A percentile compares a stretch with the other conserved stretches of the same genome.
phyloP scores from a whole-genome alignment of 495 filamentous ascomycete genomes.

The Terfezia claveryi region DNA sequence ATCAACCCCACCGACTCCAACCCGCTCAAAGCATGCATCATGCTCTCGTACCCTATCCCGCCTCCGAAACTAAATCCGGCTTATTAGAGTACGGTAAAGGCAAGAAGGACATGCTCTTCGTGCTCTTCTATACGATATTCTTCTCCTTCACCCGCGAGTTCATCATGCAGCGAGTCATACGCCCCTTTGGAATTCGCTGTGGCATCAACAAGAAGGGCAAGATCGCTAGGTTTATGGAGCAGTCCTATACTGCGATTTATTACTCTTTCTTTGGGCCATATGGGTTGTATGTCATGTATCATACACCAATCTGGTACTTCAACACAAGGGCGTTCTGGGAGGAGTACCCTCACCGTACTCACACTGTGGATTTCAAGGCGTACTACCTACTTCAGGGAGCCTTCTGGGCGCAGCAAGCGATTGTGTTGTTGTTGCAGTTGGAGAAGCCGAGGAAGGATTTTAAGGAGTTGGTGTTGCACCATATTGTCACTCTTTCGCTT shows the following conservation, averaged over 20 bases:
- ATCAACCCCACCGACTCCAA: constrained; percentile 64
- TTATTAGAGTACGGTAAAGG: constrained; percentile 76
- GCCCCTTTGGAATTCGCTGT: constrained; percentile 46
- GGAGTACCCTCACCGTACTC: constrained; percentile 66
- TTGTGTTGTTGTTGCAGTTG: constrained; percentile 69
- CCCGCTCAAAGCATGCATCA: constrained; percentile 67
- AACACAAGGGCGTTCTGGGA: constrained; percentile 82
- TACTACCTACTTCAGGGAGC: constrained; percentile 91
- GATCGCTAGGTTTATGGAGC: constrained; percentile 88
- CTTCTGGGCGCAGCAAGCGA: constrained; percentile 90
- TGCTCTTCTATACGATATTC: constrained; percentile 73
- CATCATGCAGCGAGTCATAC: constrained; percentile 79
- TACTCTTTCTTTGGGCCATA: constrained; percentile 67
- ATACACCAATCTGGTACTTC: constrained; percentile 93
- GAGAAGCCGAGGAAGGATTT: constrained; percentile 96
- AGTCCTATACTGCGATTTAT: constrained; percentile 92
- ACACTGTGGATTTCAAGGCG: constrained; percentile 75
- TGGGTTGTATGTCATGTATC: constrained; percentile 80
- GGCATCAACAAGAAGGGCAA: constrained; percentile 58
- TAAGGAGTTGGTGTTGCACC: constrained; percentile 82
- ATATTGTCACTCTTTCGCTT: constrained; percentile 75
- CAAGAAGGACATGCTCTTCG: constrained; percentile 59
- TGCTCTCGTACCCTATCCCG: constrained; percentile 73
- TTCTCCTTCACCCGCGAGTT: constrained; percentile 90
- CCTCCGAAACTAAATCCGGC: constrained; percentile 15